Percentiles rank a stretch among this genome's conserved stretches.
Evolutionary conservation across 2,329 filamentous ascomycete species (phyloP).

Genomic region (Ascochyta clinopodiicola): DNA sequence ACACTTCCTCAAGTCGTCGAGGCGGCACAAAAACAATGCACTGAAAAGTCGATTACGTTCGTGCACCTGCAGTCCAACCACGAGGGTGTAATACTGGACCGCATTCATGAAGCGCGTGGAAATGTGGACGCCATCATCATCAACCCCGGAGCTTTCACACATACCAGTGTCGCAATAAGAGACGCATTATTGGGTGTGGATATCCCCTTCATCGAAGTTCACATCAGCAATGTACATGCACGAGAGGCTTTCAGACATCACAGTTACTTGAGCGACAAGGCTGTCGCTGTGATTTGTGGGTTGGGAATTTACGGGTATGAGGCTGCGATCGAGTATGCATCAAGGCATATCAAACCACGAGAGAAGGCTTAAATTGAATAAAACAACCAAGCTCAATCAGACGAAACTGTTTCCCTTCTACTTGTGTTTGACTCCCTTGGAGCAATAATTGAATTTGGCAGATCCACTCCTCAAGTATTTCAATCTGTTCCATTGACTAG

Average conservation of each 20-base stretch:
- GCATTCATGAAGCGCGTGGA: slow-evolving; percentile 70
- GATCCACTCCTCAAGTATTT: no score
- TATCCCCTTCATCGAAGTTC: slow-evolving; percentile 79
- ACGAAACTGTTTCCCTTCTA: no score
- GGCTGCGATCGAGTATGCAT: slow-evolving; percentile 54
- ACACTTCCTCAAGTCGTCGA: slow-evolving; percentile 69
- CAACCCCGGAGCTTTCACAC: slow-evolving; percentile 77
- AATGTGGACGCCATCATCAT: slow-evolving; percentile 72
- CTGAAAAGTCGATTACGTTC: slow-evolving; percentile 58
- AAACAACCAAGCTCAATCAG: neutral
- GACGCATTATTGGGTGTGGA: slow-evolving; percentile 73
- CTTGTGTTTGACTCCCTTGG: no score
- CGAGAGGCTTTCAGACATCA: slow-evolving; percentile 72
- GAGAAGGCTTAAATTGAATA: slow-evolving; percentile 13
- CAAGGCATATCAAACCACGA: slow-evolving; percentile 38
- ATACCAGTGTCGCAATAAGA: slow-evolving; percentile 77
- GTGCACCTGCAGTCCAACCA: slow-evolving; percentile 76
- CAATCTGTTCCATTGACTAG: neutral
- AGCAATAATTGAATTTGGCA: no score
- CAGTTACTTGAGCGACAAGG: slow-evolving; percentile 78
- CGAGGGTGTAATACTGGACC: slow-evolving; percentile 76
- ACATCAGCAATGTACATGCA: slow-evolving; percentile 76
- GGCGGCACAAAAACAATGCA: slow-evolving; percentile 58
- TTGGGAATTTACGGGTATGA: slow-evolving; percentile 60
- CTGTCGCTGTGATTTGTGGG: slow-evolving; percentile 74